Evolutionary conservation across 352 stramenopile genomes (phyloP).

Genomic region (Pythium plurisporium): DNA sequence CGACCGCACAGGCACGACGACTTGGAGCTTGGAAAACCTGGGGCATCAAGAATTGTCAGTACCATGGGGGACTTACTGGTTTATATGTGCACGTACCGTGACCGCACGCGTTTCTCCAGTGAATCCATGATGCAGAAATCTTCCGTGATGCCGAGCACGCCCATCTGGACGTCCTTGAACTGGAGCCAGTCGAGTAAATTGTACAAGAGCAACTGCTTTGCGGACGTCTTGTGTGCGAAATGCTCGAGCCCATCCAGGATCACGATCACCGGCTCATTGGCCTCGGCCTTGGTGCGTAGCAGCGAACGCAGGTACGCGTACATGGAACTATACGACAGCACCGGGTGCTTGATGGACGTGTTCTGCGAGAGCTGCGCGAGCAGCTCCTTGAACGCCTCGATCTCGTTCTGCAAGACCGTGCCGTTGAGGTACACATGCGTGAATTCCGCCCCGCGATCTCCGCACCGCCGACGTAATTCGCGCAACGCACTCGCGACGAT

Average conservation of each 20-base stretch:
- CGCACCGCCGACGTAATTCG: constrained; percentile 32
- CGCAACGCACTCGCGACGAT: constrained; percentile 53
- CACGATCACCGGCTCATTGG: constrained; percentile 56
- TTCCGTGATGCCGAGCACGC: constrained; percentile 67
- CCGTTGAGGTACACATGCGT: constrained; percentile 73
- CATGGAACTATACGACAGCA: constrained; percentile 83
- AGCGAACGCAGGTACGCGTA: constrained; percentile 76
- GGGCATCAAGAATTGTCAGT: no score
- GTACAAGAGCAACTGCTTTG: constrained; percentile 82
- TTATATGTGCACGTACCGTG: no score
- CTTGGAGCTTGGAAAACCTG: constrained; percentile 81
- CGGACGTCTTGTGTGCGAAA: constrained; percentile 56
- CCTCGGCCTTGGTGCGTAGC: constrained; percentile 43
- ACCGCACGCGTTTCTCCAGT: constrained; percentile 78
- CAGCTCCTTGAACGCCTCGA: constrained; percentile 84
- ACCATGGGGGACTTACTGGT: no score
- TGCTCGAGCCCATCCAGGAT: constrained; percentile 74
- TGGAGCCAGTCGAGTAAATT: constrained; percentile 85
- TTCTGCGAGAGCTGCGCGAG: constrained; percentile 57
- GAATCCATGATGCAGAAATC: constrained; percentile 82
- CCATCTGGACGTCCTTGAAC: constrained; percentile 76
- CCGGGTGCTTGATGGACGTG: constrained; percentile 55
- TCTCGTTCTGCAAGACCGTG: constrained; percentile 74
- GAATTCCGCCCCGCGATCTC: constrained; percentile 28
- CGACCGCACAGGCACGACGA: constrained; percentile 55